Evolutionary conservation across 2,329 filamentous ascomycete genomes (phyloP).

Genomic region (Stachybotrys chartarum): DNA sequence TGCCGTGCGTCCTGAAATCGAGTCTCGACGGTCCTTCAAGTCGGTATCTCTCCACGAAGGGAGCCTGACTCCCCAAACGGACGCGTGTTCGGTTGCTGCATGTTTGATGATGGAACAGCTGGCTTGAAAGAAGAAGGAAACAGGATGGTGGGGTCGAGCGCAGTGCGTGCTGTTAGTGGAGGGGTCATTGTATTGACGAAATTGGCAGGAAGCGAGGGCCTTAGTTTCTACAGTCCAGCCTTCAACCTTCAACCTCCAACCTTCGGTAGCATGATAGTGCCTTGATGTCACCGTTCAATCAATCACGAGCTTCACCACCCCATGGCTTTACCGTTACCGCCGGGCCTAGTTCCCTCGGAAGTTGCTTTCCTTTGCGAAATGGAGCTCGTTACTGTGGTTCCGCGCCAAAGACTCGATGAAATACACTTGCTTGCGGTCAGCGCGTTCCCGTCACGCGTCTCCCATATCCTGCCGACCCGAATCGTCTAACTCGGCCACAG

Average conservation of each 20-base stretch:
- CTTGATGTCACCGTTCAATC: no score
- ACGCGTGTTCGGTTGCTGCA: no score
- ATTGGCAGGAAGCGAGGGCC: no score
- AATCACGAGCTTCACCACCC: no score
- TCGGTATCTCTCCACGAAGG: no score
- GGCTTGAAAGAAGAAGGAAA: not conserved
- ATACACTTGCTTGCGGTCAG: slow-evolving; percentile 80
- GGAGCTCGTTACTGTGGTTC: slow-evolving; percentile 89
- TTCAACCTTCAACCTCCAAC: no score
- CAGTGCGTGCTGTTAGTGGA: not conserved
- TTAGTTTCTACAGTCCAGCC: no score
- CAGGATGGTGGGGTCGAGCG: not conserved
- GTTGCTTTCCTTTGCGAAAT: slow-evolving; percentile 95
- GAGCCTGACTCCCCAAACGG: no score
- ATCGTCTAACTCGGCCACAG: slow-evolving; percentile 37
- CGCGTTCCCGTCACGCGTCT: slow-evolving; percentile 18
- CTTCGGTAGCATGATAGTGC: no score
- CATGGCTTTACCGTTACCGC: slow-evolving; percentile 45
- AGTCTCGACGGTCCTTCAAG: no score
- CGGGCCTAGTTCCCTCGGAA: slow-evolving; percentile 71
- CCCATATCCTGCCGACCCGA: not conserved
- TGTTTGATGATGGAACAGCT: no score
- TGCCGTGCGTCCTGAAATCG: no score
- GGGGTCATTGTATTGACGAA: not conserved
- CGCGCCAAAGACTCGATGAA: slow-evolving; percentile 80